Percentiles rank a stretch among this genome's conserved stretches.
Evolutionary conservation across 2,329 filamentous ascomycete genomes (phyloP).

Genomic region (Ophiosphaerella herpotricha): DNA sequence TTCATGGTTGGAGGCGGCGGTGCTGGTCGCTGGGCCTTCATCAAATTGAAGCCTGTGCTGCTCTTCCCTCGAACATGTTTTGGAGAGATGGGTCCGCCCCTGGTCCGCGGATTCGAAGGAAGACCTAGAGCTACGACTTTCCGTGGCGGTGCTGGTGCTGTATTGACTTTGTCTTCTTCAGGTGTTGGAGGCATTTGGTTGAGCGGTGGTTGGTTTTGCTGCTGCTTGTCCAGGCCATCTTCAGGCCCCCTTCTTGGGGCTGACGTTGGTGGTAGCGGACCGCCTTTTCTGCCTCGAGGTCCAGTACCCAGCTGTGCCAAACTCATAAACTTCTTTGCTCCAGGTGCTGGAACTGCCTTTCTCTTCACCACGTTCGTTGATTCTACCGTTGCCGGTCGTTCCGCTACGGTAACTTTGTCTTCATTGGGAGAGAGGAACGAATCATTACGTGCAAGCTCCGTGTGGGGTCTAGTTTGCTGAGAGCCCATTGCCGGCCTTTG

Average conservation of each 20-base stretch:
- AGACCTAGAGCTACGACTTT: constrained; percentile 32
- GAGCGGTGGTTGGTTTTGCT: constrained; percentile 3
- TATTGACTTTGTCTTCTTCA: constrained; percentile 19
- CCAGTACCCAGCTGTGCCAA: constrained; percentile 35
- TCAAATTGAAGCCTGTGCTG: constrained; percentile 43
- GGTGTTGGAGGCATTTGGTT: constrained; percentile 39
- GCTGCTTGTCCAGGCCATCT: constrained; percentile 3
- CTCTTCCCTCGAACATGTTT: constrained; percentile 44
- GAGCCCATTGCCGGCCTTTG: constrained; percentile 26
- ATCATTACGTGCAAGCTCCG: constrained; percentile 29
- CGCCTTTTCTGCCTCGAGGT: constrained; percentile 35
- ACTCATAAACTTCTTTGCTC: constrained; percentile 32
- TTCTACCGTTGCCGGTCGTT: constrained; percentile 6
- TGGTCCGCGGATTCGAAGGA: constrained; percentile 37
- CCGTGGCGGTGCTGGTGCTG: constrained; percentile 24
- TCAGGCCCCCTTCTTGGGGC: constrained; percentile 19
- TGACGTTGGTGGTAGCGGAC: constrained; percentile 25
- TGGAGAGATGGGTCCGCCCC: constrained; percentile 20
- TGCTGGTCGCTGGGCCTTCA: constrained; percentile 36
- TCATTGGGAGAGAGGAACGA: constrained; percentile 33
- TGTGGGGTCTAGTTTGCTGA: constrained; percentile 24
- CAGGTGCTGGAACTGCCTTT: constrained; percentile 28
- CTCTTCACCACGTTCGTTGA: constrained; percentile 26
- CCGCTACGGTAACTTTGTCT: neutral
- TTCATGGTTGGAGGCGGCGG: constrained; percentile 19